These are phyloP conservation scores for Gillenia trifoliata DNA, from an alignment of 306 rosid species.

Conservation along the genomic window DNA sequence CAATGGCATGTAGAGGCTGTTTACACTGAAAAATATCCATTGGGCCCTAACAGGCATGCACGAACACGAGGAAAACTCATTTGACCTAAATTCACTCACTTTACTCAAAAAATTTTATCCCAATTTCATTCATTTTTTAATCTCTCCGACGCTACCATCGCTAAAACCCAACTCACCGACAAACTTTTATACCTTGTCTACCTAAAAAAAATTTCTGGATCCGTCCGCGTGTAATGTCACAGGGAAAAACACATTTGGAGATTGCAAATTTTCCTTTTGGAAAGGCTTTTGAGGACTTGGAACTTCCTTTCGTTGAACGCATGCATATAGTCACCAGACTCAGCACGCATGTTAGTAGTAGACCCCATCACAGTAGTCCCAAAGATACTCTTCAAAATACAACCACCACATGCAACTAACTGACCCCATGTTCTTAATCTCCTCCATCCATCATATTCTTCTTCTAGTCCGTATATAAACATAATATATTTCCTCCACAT, in stretches of 20 bases:
- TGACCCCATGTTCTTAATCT: conserved; percentile 43
- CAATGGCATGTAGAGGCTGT: not conserved
- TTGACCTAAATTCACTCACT: not conserved
- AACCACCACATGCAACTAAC: conserved; percentile 53
- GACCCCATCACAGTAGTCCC: conserved; percentile 38
- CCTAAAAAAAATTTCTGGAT: not conserved
- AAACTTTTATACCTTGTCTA: not conserved
- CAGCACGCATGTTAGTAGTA: conserved; percentile 51
- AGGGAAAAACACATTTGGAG: not conserved
- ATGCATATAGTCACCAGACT: conserved; percentile 9
- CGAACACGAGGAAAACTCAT: not conserved
- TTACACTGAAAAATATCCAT: too few relatives aligned
- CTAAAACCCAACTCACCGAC: not conserved
- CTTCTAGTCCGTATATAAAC: not conserved
- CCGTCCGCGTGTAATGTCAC: not conserved
- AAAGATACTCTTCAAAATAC: conserved; percentile 45
- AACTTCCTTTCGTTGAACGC: conserved; percentile 28
- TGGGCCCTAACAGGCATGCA: too few relatives aligned
- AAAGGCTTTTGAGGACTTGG: not conserved
- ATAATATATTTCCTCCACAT: not conserved
- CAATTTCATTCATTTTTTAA: not conserved
- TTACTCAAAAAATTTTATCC: not conserved
- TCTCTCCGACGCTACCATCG: not conserved
- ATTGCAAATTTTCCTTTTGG: not conserved
- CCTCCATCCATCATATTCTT: conserved; percentile 16